Evolutionary conservation across 2,329 filamentous ascomycete genomes (phyloP).

Genomic region (Gnomoniopsis sp.): DNA sequence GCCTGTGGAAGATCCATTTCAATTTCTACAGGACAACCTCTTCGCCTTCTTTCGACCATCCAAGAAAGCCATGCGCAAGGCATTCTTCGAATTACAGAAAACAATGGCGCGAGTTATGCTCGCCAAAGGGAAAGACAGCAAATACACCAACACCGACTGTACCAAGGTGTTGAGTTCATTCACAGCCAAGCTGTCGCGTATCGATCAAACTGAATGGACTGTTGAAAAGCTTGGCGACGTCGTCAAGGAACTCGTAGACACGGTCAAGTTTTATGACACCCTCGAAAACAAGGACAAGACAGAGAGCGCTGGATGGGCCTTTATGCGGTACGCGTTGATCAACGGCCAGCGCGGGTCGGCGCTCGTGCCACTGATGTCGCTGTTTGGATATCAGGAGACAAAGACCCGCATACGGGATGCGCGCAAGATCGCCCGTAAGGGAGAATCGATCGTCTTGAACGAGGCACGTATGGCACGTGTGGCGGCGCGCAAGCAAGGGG

Average conservation of each 20-base stretch:
- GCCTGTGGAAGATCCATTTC: constrained; percentile 16
- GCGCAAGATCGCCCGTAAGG: not conserved
- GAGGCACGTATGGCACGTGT: not conserved
- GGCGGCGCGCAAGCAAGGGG: not conserved
- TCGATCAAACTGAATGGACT: constrained; percentile 2
- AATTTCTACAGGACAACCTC: constrained; percentile 10
- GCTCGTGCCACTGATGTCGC: constrained; percentile 23
- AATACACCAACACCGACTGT: constrained; percentile 6
- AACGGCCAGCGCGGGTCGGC: constrained; percentile 24
- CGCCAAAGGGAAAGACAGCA: not conserved
- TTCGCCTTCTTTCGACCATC: constrained; percentile 13
- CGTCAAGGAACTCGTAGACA: constrained; percentile 5
- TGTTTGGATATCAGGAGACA: constrained; percentile 29
- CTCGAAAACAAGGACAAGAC: constrained; percentile 2
- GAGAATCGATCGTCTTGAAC: not conserved
- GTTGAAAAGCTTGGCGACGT: not conserved
- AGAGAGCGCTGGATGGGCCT: constrained; percentile 22
- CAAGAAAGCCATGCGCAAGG: not conserved
- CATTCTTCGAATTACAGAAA: constrained; percentile 3
- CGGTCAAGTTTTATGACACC: constrained; percentile 11
- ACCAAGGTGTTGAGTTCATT: constrained; percentile 3
- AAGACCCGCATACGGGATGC: constrained; percentile 21
- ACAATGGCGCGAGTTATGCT: constrained; percentile 3
- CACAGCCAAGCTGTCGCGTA: not conserved
- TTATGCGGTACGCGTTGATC: constrained; percentile 30